Conservation (phyloP, 1,139 yeast genomes). For the Hyphopichia burtonii region DNA sequence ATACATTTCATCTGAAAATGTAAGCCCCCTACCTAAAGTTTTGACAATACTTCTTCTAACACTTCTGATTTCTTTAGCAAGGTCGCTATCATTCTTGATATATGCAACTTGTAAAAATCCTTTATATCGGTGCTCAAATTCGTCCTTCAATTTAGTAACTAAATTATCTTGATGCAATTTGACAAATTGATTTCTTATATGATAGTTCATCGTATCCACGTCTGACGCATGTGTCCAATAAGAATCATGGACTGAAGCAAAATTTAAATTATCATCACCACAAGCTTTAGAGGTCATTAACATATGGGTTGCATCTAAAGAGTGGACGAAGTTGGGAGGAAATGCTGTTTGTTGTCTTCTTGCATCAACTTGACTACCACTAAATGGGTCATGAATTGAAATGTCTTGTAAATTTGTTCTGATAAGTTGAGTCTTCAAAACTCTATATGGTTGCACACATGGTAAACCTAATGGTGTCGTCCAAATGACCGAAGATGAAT, state of each 20-base stretch:
- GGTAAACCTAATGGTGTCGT: conserved; percentile 93
- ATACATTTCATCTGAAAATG: conserved; percentile 70
- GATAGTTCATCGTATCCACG: conserved; percentile 68
- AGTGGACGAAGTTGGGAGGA: conserved; percentile 95
- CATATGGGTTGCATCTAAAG: conserved; percentile 97
- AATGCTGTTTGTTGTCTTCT: conserved; percentile 90
- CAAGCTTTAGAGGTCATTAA: conserved; percentile 82
- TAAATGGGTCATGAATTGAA: conserved; percentile 78
- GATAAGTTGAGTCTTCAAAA: conserved; percentile 60
- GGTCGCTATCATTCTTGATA: conserved; percentile 51
- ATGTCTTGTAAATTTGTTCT: conserved; percentile 82
- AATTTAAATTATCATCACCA: conserved; percentile 62
- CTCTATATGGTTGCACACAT: conserved; percentile 94
- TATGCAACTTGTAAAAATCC: conserved; percentile 63
- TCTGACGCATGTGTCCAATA: conserved; percentile 97
- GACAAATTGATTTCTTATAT: conserved; percentile 78
- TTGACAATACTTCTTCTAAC: conserved; percentile 51
- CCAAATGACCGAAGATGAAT: conserved; percentile 92
- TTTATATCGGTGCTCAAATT: conserved; percentile 76
- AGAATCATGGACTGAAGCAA: conserved; percentile 97
- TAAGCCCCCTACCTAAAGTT: conserved; percentile 56
- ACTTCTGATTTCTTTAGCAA: conserved; percentile 51
- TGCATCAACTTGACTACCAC: conserved; percentile 77
- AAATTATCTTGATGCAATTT: conserved; percentile 72
- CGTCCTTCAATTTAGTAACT: conserved; percentile 67